Evolutionary conservation across 805 yeast species (phyloP).

Genomic region (Starmera quercuum): DNA sequence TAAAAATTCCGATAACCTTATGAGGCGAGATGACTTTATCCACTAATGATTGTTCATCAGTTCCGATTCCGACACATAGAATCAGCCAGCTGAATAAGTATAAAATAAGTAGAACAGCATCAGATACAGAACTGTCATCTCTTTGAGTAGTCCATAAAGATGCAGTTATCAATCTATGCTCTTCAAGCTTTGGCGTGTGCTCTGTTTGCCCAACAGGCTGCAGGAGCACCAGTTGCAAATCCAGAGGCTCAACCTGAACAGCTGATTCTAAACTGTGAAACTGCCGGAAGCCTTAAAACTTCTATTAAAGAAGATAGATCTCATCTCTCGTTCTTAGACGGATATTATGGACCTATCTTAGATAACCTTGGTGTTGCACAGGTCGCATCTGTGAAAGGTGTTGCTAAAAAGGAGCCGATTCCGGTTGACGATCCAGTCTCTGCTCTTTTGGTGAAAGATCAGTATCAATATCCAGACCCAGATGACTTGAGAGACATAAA

Average conservation of each 20-base stretch:
- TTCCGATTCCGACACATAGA: too few species aligned
- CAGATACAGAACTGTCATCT: too few species aligned
- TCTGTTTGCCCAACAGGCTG: conserved; percentile 4
- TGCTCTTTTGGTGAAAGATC: conserved; percentile 23
- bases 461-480: conserved; percentile 26
- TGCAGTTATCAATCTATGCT: conserved; percentile 13
- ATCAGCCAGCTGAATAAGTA: too few species aligned
- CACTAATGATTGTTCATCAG: too few species aligned
- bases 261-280: conserved; percentile 16
- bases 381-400: conserved; percentile 14
- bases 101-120: too few species aligned
- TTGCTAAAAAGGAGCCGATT: conserved; percentile 20
- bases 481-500: conserved; percentile 31
- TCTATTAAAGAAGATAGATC: conserved; percentile 6
- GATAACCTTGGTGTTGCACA: conserved; percentile 20
- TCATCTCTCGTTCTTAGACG: conserved; percentile 25
- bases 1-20: too few species aligned
- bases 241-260: conserved; percentile 16
- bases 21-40: too few species aligned
- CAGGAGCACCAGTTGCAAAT: conserved; percentile 16
- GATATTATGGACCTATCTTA: conserved; percentile 26
- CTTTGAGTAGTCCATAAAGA: too few species aligned
- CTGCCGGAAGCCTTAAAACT: conserved; percentile 1
- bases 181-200: conserved; percentile 8
- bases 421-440: conserved; percentile 23